Evolutionary conservation across 2,329 filamentous ascomycete species (phyloP), one percentile per base, ranked within the genome.

Genomic region (Aschersonia sp.): DNA sequence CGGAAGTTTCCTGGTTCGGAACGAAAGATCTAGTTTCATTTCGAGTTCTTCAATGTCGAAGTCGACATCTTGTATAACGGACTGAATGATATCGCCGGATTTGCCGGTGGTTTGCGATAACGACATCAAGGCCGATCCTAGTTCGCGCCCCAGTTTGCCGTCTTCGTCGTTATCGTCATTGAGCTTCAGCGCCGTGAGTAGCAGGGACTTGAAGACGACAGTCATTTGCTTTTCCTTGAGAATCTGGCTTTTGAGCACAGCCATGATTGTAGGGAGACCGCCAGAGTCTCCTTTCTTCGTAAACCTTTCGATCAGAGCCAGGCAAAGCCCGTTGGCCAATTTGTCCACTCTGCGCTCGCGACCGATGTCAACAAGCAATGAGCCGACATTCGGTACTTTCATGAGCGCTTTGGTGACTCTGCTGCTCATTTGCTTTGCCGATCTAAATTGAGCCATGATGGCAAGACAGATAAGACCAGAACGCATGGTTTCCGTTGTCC

Each of bases 401-500:
- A 87, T 66, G 5, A 92, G 63, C 8, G 77, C 77, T 60, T 80
- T 87, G 32, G 82, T 74, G 4, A 90, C 79, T 51, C 77, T 77
- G 56, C 73, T 75, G 1, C 86, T 83, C 49, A 94, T 72, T 51
- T 77, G 76, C 51, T 79, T 76, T 4, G 80, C 75, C 4, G 79
- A 79, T 59, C 86, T 81, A 62, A 88, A 83, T 59, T 94, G 85
- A 1, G 87, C 84, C 41, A 97, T 69, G 22, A 94, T 80, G 4
- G 85, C 81, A 47, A 97, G 66, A 58, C 86, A 94, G 10, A 87
- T 79, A 1, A 95, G 71, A 9, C 82, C 88, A 12, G 85, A 78
- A 14, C 79, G 73, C 2, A 83, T 64, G 1, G 85, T 94, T 50
- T 88, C 82, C 42, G 71, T 66, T 2, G 79, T 83, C 81, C 87